Evolutionary conservation across 2,329 filamentous ascomycete genomes (phyloP).

Genomic region (Trichophyton simii): DNA sequence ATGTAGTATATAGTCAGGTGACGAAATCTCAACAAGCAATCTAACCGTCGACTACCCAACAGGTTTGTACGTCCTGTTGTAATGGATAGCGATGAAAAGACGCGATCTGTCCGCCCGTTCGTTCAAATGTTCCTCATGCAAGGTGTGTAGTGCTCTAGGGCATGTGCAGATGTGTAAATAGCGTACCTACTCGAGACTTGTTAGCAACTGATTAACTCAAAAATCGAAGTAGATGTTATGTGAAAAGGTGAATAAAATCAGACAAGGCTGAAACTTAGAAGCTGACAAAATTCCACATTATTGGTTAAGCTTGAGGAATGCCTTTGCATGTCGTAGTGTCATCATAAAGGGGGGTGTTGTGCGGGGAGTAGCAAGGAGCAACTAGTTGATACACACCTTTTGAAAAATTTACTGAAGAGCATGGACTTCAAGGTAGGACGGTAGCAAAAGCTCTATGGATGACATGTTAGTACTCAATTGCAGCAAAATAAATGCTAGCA

Average conservation of each 20-base stretch:
- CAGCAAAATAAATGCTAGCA: conserved; percentile 3
- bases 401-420: background rate
- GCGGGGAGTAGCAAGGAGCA: background rate
- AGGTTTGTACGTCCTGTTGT: conserved; percentile 50
- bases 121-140: conserved; percentile 52
- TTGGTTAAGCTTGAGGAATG: conserved; percentile 56
- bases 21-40: conserved; percentile 58
- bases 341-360: conserved; percentile 39
- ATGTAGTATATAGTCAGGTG: conserved; percentile 39
- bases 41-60: conserved; percentile 40
- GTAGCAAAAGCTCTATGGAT: background rate
- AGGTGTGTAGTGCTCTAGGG: conserved; percentile 2
- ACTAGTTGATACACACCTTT: background rate
- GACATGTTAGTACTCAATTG: background rate
- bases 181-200: background rate
- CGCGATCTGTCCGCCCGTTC: conserved; percentile 57
- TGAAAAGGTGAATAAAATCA: conserved; percentile 31
- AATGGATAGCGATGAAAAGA: conserved; percentile 39
- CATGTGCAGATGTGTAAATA: background rate
- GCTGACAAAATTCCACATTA: conserved; percentile 50
- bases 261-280: conserved; percentile 59
- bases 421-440: background rate
- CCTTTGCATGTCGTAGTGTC: conserved; percentile 51
- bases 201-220: conserved; percentile 20
- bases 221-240: conserved; percentile 2